Base-by-base conservation (phyloP, 306 rosid species). In the Comarum palustre region DNA sequence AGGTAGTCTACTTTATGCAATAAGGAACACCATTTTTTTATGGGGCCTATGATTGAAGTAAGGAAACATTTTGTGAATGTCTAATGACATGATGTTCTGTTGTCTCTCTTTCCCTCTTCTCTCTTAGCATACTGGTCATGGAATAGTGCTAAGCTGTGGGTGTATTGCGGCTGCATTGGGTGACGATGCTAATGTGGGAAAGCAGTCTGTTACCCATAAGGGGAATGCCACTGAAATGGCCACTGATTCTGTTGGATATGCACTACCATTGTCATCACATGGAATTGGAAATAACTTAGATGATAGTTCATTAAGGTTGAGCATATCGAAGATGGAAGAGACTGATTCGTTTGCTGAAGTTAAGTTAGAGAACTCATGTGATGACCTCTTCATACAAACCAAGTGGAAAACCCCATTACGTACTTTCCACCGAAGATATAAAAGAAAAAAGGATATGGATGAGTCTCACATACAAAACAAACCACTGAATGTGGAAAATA, bases 371-470 rank as follows among this genome's bases (percentile, higher is more conserved):
- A 74, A 55, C 68, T 73, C 61, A 78, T 58, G 83, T 43, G 64
- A 64, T 60, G 62, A 38, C 55, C 9, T 46, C 9, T 52, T 70
- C 16, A 51, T 31, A 32, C 36, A 60, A 51, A 68, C 67, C 31
- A 68, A 42, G 78, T 79, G 39, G 48, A 74, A 34, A 27, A 19
- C 66, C 39, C 83, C 87, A 6, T 52, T 84, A 71, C 68, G 70
- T 73, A 88, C 90, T 71, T 87, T 87, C 82, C 72, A 63, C 39
- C 39, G 80, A 65, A 73, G 88, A 72, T 75, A 78, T 70, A 86
- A 77, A 79, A 75, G 86, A 75, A 86, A 72, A 85, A 86, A 61
- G 66, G 64, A 68, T 54, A 73, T 42, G n/a, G 79, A 79, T 66
- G 81, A 73, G 39, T 50, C 66, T 29, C 78, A 77, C 62, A 64